Conservation (phyloP, 2,329 filamentous ascomycete species). For the Claviceps monticola region DNA sequence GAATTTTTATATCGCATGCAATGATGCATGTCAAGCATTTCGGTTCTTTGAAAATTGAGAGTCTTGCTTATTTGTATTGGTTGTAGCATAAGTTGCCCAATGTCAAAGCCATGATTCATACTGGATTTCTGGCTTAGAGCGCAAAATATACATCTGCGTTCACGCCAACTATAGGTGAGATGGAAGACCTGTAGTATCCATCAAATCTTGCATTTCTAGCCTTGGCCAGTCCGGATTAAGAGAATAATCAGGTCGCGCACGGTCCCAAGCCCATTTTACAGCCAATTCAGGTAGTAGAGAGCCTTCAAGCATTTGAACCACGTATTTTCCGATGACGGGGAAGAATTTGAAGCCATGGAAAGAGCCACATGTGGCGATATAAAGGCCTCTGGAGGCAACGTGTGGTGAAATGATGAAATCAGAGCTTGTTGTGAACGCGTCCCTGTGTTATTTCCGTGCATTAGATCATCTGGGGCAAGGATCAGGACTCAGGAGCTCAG, state of each 20-base stretch:
- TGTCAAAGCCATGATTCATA: no score
- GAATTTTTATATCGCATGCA: no score
- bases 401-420: conserved; percentile 52
- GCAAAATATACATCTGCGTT: background rate
- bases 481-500: background rate
- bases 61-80: no score
- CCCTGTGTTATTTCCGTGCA: conserved; percentile 28
- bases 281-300: conserved; percentile 27
- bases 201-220: conserved; percentile 41
- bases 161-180: conserved; percentile 16
- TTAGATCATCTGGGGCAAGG: no score
- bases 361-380: conserved; percentile 49
- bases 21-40: no score
- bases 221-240: conserved; percentile 42
- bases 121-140: no score
- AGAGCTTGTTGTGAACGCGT: conserved; percentile 46
- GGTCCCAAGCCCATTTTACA: conserved; percentile 44
- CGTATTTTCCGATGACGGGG: conserved; percentile 48
- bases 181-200: conserved; percentile 12
- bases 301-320: conserved; percentile 40
- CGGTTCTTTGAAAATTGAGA: no score
- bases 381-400: conserved; percentile 35
- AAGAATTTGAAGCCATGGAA: conserved; percentile 59
- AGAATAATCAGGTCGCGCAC: conserved; percentile 38
- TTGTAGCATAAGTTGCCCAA: no score